Evolutionary conservation across 139 green algal species (phyloP), one percentile per base, ranked within the genome.

Genomic region (Bryopsis sp.): DNA sequence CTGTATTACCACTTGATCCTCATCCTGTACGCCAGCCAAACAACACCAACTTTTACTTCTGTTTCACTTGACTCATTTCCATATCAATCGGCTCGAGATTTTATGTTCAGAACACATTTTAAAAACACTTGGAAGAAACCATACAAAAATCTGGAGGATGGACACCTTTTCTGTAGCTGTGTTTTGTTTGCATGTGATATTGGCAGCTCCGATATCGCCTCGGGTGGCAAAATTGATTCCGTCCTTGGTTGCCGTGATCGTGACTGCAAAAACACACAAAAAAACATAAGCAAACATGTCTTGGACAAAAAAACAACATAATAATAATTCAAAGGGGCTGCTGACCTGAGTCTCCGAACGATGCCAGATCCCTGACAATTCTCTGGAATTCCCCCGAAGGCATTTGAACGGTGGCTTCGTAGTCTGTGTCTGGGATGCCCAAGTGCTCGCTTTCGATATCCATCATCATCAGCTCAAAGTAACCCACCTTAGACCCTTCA

Each of bases 391-490:
- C 94, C 1, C 65, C 37, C 2, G 90, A 77, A 8, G 95, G 89
- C 86, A 98, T 92, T 57, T 77, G 86, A 19, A 97, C 81, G 24
- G 86, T 89, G 8, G 93, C 93, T 29, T 79, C 76, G 76, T 97
- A 97, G 35, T 92, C 85, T 39, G 85, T 93, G 69, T 99, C 93
- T 2, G 92, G 95, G 66, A 99, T 97, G 66, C 91, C 90, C 57
- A 99, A 76, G 76, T 98, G 92, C 81, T 99, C 95, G 63, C 79
- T 92, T 79, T 99, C 94, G 59, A 99, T 99, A 67, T 96, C 91
- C 95, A 99, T 98, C 6, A 99, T 83, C 83, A 97, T 97, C 2
- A 99, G 75, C 72, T 99, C 91, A 76, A 99, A 98, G 73, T 99
- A 93, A 1, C 79, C 28, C 15, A 61, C 6, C 50, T 32, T 61